A percentile compares a stretch with the other conserved stretches of the same genome.
These are phyloP conservation scores for Chenopodium quinoa DNA, from an alignment of 148 eudicot genomes.

Conservation along the genomic window DNA sequence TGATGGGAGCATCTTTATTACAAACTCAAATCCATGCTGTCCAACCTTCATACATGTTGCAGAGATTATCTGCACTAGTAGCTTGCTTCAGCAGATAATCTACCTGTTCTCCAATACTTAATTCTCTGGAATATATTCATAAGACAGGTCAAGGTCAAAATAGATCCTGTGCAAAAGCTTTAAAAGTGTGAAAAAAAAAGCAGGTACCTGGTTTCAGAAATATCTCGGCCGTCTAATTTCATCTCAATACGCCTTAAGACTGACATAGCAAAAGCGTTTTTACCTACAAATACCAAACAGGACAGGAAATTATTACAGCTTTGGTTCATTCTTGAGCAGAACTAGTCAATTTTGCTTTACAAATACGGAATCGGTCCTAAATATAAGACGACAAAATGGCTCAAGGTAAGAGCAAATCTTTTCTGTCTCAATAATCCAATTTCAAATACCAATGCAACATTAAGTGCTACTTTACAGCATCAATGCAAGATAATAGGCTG, in stretches of 20 bases:
- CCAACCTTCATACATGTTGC: conserved; percentile 99
- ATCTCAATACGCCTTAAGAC: conserved; percentile 79
- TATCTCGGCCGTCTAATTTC: conserved; percentile 89
- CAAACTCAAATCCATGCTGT: conserved; percentile 88
- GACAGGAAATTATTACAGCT: background rate
- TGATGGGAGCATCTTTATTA: conserved; percentile 9
- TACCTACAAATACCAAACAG: conserved; percentile 45
- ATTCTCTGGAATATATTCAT: conserved; percentile 43
- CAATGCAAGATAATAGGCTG: background rate
- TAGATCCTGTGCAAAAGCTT: conserved; percentile 17
- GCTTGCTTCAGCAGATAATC: conserved; percentile 94
- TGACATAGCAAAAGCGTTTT: conserved; percentile 88
- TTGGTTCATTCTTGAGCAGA: background rate
- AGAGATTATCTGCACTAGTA: conserved; percentile 86
- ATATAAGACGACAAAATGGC: background rate
- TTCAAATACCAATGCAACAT: background rate
- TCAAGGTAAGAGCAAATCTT: background rate
- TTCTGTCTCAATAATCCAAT: background rate
- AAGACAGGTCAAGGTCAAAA: background rate
- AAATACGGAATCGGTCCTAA: background rate
- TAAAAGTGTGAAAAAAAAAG: conserved; percentile 23
- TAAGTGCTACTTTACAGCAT: background rate
- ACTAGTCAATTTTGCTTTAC: background rate
- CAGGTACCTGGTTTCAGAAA: conserved; percentile 72
- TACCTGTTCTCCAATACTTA: conserved; percentile 81